phyloP scores from a whole-genome alignment of 495 filamentous ascomycete species.

The Amphirosellinia nigrospora region DNA sequence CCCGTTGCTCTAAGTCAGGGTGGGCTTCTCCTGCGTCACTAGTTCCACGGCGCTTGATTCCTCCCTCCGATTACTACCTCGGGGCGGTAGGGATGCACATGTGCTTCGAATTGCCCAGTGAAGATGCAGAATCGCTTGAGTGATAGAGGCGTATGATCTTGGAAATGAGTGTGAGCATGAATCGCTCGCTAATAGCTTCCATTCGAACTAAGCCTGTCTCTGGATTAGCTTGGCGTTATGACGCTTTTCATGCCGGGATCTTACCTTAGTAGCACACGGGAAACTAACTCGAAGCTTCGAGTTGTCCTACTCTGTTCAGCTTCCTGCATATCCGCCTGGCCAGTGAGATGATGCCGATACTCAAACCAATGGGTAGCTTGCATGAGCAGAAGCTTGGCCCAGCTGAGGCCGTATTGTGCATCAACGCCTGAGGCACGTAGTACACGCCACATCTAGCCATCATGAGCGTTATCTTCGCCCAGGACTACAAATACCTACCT shows the following conservation, averaged over 20 bases:
- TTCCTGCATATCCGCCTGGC: background rate
- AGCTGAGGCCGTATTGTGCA: background rate
- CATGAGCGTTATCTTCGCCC: background rate
- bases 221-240: conserved; percentile 6
- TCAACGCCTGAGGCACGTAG: background rate
- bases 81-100: background rate
- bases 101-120: background rate
- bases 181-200: conserved; percentile 17
- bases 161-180: background rate
- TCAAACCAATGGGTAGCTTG: background rate
- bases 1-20: background rate
- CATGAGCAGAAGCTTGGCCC: background rate
- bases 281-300: background rate
- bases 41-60: conserved; percentile 14
- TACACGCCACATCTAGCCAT: background rate
- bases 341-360: background rate
- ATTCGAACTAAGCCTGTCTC: background rate
- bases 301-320: background rate
- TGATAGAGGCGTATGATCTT: background rate
- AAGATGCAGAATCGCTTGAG: background rate
- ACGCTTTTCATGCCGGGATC: background rate
- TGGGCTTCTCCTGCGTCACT: conserved; percentile 18
- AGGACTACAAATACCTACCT: background rate
- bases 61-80: background rate
- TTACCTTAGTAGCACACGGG: conserved; percentile 1